Base-by-base conservation (phyloP, 192 early-diverging fungal species). In the Chytriomyces sp. region DNA sequence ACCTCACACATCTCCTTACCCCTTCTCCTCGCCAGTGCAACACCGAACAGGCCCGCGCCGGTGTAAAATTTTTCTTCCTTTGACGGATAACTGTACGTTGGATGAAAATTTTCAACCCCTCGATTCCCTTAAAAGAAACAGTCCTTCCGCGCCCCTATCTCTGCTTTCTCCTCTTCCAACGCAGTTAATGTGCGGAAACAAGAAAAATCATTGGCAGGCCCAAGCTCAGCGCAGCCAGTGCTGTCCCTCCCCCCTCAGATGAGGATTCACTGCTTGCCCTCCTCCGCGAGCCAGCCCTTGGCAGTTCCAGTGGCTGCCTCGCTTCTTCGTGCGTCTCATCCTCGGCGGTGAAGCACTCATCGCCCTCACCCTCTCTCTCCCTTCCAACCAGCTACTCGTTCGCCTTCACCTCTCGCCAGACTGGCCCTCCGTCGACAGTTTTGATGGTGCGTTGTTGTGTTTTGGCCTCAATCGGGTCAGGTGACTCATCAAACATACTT, bases 31-130 rank as follows among this genome's bases (percentile, higher is more conserved):
- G 39, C 30, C 17, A 30, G 52, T 19, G 62, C 36, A 26, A 59
- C 69, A 12, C 34, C 34, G 54, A 52, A 71, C 54, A 30, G 7
- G 10, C 78, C 78, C 64, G 73, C 78, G 28, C 68, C 72, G 0
- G 67, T 75, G 33, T 25, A 75, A 32, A 54, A 74, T 30, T 28
- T 75, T 25, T 37, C 52, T 39, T 74, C 69, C 32, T 19, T 34
- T 10, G 73, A n/a, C 12, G 17, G 55, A 12, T n/a, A 25, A 31
- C 38, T 70, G 39, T 72, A 57, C 8, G 60, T n/a, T 22, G 14
- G 14, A n/a, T 1, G 17, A 49, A 49, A n/a, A 14, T 22, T 49
- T 49, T n/a, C 14, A 22, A 22, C 2, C 44, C 44, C 44, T n/a
- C 44, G 44, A 49, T 49, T 49, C 44, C 44, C 22, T 22, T 2